Evolutionary conservation across 169 alveolate species (phyloP), one percentile per base, ranked within the genome.

Genomic region (Miamiensis avidus): DNA sequence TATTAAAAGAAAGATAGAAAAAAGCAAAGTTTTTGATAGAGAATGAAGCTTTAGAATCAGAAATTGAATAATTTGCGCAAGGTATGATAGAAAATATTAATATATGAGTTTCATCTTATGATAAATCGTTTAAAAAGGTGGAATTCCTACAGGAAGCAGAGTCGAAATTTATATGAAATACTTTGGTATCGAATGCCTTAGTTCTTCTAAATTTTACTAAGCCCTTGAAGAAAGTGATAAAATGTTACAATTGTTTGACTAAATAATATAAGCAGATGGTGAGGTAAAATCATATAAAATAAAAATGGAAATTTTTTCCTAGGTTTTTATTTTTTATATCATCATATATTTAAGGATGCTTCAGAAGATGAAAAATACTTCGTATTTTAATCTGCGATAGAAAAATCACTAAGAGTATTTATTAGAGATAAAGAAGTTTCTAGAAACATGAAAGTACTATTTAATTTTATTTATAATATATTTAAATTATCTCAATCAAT

Each of bases 341-440:
- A 25, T 31, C n/a, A 27, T 34, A 4, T 32, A 27, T 34, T 29
- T 31, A 32, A 79, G 84, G 76, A 79, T 49, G 84, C 65, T 49
- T 69, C 84, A 34, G 75, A 49, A 28, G 30, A 65, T 79, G 84
- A 79, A 1, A 34, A 28, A 49, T 79, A 32, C 29, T 79, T 79
- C 64, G 73, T 79, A 26, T 79, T 79, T 29, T 29, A 79, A 79
- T 34, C 34, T 34, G 28, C 33, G 0, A 34, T 79, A 11, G 84
- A 79, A 29, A 79, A 74, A 79, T 49, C 64, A 28, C 29, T 74
- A 29, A 6, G 64, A 79, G 84, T 74, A n/a, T 79, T 79, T 64
- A n/a, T 79, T 28, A 79, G 84, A 79, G 84, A 79, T 79, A 79
- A 79, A 29, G 74, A 79, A 49, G 84, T 79, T 79, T 34, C 27